These are phyloP conservation scores for Hypsizygus marmoreus DNA, from an alignment of 768 basidiomycete genomes.

Conservation along the genomic window DNA sequence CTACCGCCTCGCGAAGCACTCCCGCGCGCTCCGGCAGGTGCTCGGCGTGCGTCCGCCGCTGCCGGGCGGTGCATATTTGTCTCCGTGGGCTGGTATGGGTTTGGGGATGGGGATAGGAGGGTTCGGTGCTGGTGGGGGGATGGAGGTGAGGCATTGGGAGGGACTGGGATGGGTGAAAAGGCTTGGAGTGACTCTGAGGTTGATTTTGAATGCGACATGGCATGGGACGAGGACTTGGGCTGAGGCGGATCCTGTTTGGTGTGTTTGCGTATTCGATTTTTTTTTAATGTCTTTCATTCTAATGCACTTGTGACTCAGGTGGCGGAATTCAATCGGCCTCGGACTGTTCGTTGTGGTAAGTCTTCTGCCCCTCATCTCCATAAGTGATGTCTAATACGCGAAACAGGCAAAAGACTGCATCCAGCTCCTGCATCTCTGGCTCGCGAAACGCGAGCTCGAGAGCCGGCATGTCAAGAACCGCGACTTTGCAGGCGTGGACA, in stretches of 20 bases:
- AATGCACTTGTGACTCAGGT: constrained; percentile 31
- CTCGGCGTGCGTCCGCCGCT: constrained; percentile 35
- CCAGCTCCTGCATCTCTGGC: constrained; percentile 66
- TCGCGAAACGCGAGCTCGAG: constrained; percentile 72
- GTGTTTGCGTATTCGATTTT: constrained; percentile 9
- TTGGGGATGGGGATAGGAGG: constrained; percentile 8
- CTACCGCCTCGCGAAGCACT: constrained; percentile 51
- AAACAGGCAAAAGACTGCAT: constrained; percentile 66
- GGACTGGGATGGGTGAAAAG: constrained; percentile 26
- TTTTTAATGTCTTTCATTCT: background rate
- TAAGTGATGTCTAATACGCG: background rate
- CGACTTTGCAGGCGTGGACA: constrained; percentile 75
- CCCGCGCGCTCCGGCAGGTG: constrained; percentile 39
- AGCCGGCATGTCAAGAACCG: constrained; percentile 67
- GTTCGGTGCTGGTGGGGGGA: constrained; percentile 4
- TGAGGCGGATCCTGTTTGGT: constrained; percentile 77
- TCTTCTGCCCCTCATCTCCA: background rate
- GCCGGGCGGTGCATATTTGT: constrained; percentile 13
- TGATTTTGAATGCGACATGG: constrained; percentile 51
- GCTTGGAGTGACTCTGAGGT: constrained; percentile 27
- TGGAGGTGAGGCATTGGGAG: constrained; percentile 16
- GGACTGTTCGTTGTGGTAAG: constrained; percentile 68
- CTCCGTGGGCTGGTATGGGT: constrained; percentile 17
- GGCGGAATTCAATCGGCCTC: constrained; percentile 71
- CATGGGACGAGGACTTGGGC: constrained; percentile 64